Evolutionary conservation across 768 basidiomycete species (phyloP).

Genomic region (Phlebiopsis flavidoalba): DNA sequence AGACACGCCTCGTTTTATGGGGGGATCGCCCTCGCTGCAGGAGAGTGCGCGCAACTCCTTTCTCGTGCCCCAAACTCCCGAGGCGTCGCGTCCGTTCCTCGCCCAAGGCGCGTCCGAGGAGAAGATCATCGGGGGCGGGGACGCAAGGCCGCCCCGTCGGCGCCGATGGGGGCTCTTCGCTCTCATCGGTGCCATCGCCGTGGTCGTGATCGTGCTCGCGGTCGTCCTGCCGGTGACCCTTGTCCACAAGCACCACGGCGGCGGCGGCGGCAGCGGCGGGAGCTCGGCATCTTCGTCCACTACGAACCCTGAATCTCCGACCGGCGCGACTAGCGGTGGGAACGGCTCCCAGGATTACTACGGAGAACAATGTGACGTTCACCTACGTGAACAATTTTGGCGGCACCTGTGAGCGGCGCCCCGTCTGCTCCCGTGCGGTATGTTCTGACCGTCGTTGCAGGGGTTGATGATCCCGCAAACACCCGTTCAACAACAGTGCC

Average conservation of each 20-base stretch:
- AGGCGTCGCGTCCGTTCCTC: conserved; percentile 13
- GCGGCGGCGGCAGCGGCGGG: conserved; percentile 1
- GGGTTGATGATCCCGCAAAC: conserved; percentile 66
- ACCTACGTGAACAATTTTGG: conserved; percentile 75
- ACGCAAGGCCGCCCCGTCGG: background rate
- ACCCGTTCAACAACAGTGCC: conserved; percentile 75
- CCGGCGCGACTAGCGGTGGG: conserved; percentile 43
- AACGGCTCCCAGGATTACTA: conserved; percentile 62
- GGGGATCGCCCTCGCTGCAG: conserved; percentile 7
- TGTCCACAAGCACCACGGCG: conserved; percentile 14
- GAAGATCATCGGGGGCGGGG: background rate
- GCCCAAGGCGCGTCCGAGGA: conserved; percentile 4
- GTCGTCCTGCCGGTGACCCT: conserved; percentile 22
- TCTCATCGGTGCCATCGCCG: conserved; percentile 8
- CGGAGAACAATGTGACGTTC: conserved; percentile 64
- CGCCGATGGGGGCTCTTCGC: conserved; percentile 9
- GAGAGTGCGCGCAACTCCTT: conserved; percentile 17
- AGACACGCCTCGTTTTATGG: background rate
- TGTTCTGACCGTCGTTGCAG: conserved; percentile 27
- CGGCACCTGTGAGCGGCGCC: conserved; percentile 51
- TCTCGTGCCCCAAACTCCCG: conserved; percentile 11
- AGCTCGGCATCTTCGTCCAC: conserved; percentile 3
- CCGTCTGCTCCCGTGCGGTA: background rate
- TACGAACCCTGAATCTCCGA: conserved; percentile 20
- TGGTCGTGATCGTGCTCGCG: conserved; percentile 22